These are phyloP conservation scores for Phytophthora syringae DNA, from an alignment of 352 stramenopile species.

Conservation along the genomic window DNA sequence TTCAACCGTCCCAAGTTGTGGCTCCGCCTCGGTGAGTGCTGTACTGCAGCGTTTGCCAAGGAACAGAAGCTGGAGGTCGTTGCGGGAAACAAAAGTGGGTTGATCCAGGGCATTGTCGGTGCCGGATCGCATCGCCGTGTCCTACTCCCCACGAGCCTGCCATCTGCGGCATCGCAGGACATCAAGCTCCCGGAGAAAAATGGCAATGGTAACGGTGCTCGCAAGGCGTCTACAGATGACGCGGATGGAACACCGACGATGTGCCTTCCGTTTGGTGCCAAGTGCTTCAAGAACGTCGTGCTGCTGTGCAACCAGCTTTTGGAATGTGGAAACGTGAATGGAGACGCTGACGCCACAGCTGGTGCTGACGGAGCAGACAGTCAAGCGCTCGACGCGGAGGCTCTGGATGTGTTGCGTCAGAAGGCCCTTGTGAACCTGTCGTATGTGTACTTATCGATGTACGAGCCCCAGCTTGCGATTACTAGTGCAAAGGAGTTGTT, in stretches of 20 bases:
- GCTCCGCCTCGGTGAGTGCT: constrained; percentile 93
- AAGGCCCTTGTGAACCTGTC: constrained; percentile 89
- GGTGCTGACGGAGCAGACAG: constrained; percentile 29
- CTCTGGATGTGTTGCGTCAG: constrained; percentile 77
- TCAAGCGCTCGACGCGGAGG: constrained; percentile 50
- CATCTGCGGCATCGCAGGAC: constrained; percentile 60
- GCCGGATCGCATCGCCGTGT: constrained; percentile 83
- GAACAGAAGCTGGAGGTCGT: constrained; percentile 63
- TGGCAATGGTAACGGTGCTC: constrained; percentile 45
- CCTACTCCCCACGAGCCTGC: constrained; percentile 75
- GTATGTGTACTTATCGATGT: constrained; percentile 92
- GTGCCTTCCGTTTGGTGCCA: constrained; percentile 84
- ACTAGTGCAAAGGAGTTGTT: constrained; percentile 84
- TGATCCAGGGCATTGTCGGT: constrained; percentile 84
- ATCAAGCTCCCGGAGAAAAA: constrained; percentile 76
- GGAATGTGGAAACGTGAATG: constrained; percentile 44
- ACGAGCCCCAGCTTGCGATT: constrained; percentile 90
- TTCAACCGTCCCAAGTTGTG: constrained; percentile 93
- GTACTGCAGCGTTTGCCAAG: constrained; percentile 83
- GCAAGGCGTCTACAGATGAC: constrained; percentile 34
- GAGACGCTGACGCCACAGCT: constrained; percentile 26
- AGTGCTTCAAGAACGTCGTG: constrained; percentile 90
- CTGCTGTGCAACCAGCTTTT: constrained; percentile 84
- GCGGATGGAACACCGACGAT: constrained; percentile 69
- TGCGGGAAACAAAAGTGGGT: constrained; percentile 79